These are phyloP conservation scores for Tetrapyrgos nigripes DNA, from an alignment of 1,284 basidiomycete genomes.

Conservation along the genomic window DNA sequence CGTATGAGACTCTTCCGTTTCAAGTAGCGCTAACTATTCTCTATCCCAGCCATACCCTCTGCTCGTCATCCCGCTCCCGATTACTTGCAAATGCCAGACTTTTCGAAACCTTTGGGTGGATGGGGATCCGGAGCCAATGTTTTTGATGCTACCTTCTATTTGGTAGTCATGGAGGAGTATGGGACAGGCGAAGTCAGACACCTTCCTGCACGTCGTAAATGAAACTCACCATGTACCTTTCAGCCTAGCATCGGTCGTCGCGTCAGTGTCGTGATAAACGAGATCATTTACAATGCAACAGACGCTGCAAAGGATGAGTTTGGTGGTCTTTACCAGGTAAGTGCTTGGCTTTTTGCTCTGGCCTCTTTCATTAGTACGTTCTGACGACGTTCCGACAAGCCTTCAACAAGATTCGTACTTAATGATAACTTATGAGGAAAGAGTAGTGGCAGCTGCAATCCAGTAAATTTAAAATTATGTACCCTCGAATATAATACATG, in stretches of 20 bases:
- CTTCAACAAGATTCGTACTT: no score
- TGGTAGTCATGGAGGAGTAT: constrained; percentile 26
- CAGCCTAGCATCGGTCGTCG: constrained; percentile 8
- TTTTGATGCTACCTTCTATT: constrained; percentile 18
- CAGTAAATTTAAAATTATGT: no score
- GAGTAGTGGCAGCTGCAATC: no score
- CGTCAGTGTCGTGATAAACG: constrained; percentile 4
- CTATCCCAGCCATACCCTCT: constrained; percentile 16
- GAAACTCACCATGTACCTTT: not conserved
- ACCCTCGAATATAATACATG: no score
- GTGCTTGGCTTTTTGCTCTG: not conserved
- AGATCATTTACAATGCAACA: constrained; percentile 10
- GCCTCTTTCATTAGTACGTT: not conserved
- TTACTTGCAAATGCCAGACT: constrained; percentile 23
- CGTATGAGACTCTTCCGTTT: constrained; percentile 2
- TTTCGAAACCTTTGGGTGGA: constrained; percentile 16
- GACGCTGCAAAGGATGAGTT: constrained; percentile 3
- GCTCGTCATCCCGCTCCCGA: constrained; percentile 18
- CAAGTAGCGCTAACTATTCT: not conserved
- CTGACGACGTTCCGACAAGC: no score
- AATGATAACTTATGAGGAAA: no score
- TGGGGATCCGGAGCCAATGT: constrained; percentile 16
- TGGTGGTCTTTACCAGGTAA: not conserved
- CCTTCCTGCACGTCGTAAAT: not conserved
- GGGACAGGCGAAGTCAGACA: constrained; percentile 15